Conservation (phyloP, 2,329 filamentous ascomycete genomes). For the Colletotrichum sp. region DNA sequence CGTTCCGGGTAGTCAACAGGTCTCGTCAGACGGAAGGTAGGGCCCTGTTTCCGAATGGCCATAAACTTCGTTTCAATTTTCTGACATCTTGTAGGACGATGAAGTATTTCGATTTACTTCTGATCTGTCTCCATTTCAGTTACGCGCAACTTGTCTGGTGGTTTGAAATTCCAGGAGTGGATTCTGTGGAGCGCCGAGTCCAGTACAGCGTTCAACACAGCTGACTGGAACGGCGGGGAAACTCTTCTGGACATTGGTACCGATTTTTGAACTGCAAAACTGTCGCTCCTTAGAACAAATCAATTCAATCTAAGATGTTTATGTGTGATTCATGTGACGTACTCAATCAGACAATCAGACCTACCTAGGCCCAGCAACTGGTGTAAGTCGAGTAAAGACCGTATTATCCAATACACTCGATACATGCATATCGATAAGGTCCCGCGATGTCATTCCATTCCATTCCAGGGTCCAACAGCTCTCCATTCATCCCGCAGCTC, state of each 20-base stretch:
- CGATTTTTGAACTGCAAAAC: fast-evolving
- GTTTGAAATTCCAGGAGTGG: background rate
- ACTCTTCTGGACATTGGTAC: background rate
- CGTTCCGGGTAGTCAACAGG: background rate
- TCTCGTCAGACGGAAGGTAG: background rate
- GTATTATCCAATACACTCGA: background rate
- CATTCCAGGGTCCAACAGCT: background rate
- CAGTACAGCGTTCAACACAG: background rate
- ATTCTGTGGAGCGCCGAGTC: background rate
- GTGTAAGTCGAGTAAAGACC: background rate
- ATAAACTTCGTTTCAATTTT: fast-evolving
- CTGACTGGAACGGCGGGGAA: background rate
- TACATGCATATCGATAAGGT: background rate
- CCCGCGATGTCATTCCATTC: background rate
- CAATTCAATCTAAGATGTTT: fast-evolving
- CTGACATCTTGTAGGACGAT: background rate
- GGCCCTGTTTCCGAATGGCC: background rate
- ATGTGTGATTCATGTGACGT: background rate
- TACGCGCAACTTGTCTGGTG: background rate
- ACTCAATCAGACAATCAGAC: no score
- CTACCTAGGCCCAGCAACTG: background rate
- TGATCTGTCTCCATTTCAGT: no score
- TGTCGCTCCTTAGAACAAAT: background rate
- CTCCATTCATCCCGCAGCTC: background rate
- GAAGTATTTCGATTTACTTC: background rate